phyloP scores from a whole-genome alignment of 2,329 filamentous ascomycete species.

The Diplocarpon mali region DNA sequence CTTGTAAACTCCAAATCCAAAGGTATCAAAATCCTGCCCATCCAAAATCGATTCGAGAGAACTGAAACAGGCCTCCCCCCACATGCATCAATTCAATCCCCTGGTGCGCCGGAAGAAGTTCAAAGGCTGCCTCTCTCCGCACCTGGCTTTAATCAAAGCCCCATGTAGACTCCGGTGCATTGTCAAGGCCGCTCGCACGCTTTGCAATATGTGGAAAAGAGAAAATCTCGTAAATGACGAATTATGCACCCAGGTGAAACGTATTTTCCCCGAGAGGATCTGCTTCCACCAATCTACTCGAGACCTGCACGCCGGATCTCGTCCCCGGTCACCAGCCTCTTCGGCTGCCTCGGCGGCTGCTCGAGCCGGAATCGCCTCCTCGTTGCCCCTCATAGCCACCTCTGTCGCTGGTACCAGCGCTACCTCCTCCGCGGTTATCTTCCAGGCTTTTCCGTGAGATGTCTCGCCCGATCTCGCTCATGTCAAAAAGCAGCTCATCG shows the following conservation, averaged over 20 bases:
- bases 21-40: conserved; percentile 23
- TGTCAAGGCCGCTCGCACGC: conserved; percentile 1
- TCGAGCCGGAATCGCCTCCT: conserved; percentile 23
- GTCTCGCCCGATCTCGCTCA: conserved; percentile 55
- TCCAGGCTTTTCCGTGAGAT: conserved; percentile 46
- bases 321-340: conserved; percentile 19
- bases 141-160: conserved; percentile 9
- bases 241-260: conserved; percentile 18
- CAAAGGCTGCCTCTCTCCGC: not conserved
- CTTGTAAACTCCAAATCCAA: conserved; percentile 17
- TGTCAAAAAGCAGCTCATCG: conserved; percentile 62
- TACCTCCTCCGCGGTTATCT: conserved; percentile 24
- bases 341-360: conserved; percentile 24
- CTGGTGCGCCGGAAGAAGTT: conserved; percentile 8
- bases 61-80: conserved; percentile 1
- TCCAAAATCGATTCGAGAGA: conserved; percentile 19
- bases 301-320: conserved; percentile 8
- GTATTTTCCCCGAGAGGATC: conserved; percentile 10
- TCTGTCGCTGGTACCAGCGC: conserved; percentile 13
- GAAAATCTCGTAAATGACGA: conserved; percentile 16
- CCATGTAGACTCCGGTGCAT: not conserved
- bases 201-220: conserved; percentile 11
- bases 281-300: conserved; percentile 1
- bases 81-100: conserved; percentile 1
- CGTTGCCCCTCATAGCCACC: conserved; percentile 16